Evolutionary conservation across 345 rosid genomes (phyloP).

Genomic region (Diplotaxis tenuifolia): DNA sequence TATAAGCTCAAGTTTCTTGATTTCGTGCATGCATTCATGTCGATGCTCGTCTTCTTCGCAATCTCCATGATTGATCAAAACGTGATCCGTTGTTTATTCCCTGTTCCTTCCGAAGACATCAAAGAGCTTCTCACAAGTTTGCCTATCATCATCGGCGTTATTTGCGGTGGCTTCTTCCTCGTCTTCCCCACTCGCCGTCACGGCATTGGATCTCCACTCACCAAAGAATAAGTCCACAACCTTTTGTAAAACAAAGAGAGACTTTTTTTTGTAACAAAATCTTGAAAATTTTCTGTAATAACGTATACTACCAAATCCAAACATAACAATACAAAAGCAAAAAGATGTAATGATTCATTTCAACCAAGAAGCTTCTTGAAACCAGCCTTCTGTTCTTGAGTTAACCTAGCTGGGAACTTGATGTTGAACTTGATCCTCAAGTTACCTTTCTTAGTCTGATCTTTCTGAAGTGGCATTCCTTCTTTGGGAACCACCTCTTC

Average conservation of each 20-base stretch:
- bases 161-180: constrained; percentile 55
- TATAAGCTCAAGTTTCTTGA: constrained; percentile 54
- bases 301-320: constrained; percentile 3
- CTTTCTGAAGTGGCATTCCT: constrained; percentile 67
- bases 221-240: constrained; percentile 26
- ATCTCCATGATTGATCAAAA: constrained; percentile 67
- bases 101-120: constrained; percentile 46
- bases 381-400: constrained; percentile 53
- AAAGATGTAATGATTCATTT: neutral
- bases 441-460: constrained; percentile 55
- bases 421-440: constrained; percentile 59
- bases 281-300: neutral
- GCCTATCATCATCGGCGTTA: constrained; percentile 50
- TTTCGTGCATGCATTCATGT: constrained; percentile 59
- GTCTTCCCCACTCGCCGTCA: constrained; percentile 63
- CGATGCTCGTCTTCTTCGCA: constrained; percentile 51
- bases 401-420: constrained; percentile 55
- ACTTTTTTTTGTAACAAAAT: constrained; percentile 17
- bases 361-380: constrained; percentile 46
- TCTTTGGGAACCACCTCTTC: constrained; percentile 54
- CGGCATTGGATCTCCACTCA: constrained; percentile 66
- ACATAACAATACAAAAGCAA: constrained; percentile 14
- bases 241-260: constrained; percentile 7
- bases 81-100: constrained; percentile 57
- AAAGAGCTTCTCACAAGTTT: constrained; percentile 43